phyloP scores from a whole-genome alignment of 2,329 filamentous ascomycete genomes.

The Cladophialophora yegresii region DNA sequence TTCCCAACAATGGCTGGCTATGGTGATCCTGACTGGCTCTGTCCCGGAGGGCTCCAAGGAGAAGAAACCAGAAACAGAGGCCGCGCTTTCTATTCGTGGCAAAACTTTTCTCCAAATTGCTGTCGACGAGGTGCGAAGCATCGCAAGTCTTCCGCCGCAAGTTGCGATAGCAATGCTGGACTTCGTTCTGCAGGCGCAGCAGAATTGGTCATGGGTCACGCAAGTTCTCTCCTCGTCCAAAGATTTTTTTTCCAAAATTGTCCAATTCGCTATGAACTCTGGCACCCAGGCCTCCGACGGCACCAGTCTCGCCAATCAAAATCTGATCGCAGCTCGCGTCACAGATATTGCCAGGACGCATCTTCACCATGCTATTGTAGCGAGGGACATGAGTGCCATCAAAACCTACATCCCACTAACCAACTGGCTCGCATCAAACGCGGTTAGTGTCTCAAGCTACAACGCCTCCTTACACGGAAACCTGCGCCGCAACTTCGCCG shows the following conservation, averaged over 20 bases:
- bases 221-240: slow-evolving; percentile 74
- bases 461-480: slow-evolving; percentile 85
- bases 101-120: slow-evolving; percentile 74
- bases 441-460: slow-evolving; percentile 76
- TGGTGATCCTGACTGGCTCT: slow-evolving; percentile 85
- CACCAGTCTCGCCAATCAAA: slow-evolving; percentile 57
- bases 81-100: slow-evolving; percentile 45
- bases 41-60: slow-evolving; percentile 69
- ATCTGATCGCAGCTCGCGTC: slow-evolving; percentile 75
- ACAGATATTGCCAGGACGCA: slow-evolving; percentile 90
- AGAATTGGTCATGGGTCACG: slow-evolving; percentile 94
- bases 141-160: slow-evolving; percentile 64
- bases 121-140: slow-evolving; percentile 66
- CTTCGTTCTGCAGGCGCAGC: slow-evolving; percentile 84
- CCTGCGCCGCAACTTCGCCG: slow-evolving; percentile 79
- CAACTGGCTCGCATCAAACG: slow-evolving; percentile 76
- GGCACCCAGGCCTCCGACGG: slow-evolving; percentile 56
- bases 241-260: slow-evolving; percentile 70
- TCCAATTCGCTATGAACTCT: slow-evolving; percentile 66
- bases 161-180: slow-evolving; percentile 76
- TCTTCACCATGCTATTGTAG: slow-evolving; percentile 79
- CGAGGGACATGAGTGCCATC: slow-evolving; percentile 67
- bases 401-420: slow-evolving; percentile 73
- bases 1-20: slow-evolving; percentile 93
- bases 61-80: slow-evolving; percentile 56